Evolutionary conservation across 345 rosid genomes (phyloP).

Genomic region (Chamaenerion angustifolium): DNA sequence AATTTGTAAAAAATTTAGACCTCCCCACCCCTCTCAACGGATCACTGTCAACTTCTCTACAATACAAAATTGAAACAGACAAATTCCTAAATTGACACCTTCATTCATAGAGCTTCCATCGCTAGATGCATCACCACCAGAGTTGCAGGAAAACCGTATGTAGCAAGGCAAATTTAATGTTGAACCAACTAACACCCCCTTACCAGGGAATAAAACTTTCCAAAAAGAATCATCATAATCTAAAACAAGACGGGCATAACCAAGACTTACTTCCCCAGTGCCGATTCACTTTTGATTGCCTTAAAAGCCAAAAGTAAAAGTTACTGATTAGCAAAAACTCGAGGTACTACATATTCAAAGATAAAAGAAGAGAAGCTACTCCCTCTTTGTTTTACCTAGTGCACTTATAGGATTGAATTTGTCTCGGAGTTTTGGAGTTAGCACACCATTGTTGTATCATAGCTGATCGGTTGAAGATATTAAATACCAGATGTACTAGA

Average conservation of each 20-base stretch:
- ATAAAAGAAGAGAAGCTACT: conserved; percentile 35
- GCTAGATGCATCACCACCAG: conserved; percentile 94
- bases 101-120: conserved; percentile 62
- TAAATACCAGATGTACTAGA: conserved; percentile 11
- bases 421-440: conserved; percentile 5
- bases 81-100: conserved; percentile 36
- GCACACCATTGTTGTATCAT: conserved; percentile 11
- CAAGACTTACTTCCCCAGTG: conserved; percentile 72
- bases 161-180: conserved; percentile 55
- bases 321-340: conserved; percentile 39
- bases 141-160: conserved; percentile 81
- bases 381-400: conserved; percentile 48
- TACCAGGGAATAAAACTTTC: conserved; percentile 77
- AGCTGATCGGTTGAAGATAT: conserved; percentile 43
- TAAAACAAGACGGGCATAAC: conserved; percentile 31
- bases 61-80: no score
- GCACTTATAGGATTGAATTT: conserved; percentile 27
- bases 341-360: conserved; percentile 28
- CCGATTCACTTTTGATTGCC: conserved; percentile 73
- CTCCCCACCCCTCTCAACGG: no score
- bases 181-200: conserved; percentile 70
- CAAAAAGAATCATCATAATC: conserved; percentile 15
- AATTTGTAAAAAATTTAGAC: no score
- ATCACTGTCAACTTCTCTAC: no score
- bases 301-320: conserved; percentile 43